These are phyloP conservation scores for Rhizopus microsporus DNA, from an alignment of 371 early-diverging fungal species.

Conservation along the genomic window DNA sequence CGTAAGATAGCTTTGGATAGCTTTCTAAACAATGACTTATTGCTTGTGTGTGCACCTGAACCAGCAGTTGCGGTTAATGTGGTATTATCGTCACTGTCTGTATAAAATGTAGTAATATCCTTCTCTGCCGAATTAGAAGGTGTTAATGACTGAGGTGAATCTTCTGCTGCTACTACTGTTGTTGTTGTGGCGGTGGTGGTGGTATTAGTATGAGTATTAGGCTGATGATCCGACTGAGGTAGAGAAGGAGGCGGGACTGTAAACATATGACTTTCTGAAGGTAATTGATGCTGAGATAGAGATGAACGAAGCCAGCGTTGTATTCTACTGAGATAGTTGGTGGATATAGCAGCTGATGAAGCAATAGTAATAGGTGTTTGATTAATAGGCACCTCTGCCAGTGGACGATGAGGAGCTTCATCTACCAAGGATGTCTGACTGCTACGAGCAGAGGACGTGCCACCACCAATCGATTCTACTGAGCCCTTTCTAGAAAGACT, in stretches of 20 bases:
- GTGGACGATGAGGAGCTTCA: slow-evolving; percentile 8
- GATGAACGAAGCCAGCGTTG: slow-evolving; percentile 52
- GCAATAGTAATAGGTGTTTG: slow-evolving; percentile 18
- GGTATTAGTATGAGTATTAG: background rate
- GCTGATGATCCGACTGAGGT: background rate
- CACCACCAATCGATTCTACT: slow-evolving; percentile 35
- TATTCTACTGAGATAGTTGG: slow-evolving; percentile 40
- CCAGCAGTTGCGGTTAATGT: slow-evolving; percentile 1
- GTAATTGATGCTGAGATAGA: slow-evolving; percentile 40
- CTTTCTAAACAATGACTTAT: slow-evolving; percentile 29
- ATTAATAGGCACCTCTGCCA: slow-evolving; percentile 24
- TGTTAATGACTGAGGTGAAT: slow-evolving; percentile 7
- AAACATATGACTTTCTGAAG: slow-evolving; percentile 3
- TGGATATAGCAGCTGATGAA: slow-evolving; percentile 32
- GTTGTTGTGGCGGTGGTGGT: background rate
- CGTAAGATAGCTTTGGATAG: slow-evolving; percentile 27
- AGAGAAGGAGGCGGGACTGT: slow-evolving; percentile 6
- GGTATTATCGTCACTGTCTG: slow-evolving; percentile 2
- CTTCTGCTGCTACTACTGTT: slow-evolving; percentile 16
- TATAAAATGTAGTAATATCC: slow-evolving; percentile 3
- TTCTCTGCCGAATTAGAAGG: slow-evolving; percentile 23
- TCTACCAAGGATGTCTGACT: slow-evolving; percentile 40
- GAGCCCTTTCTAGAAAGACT: slow-evolving; percentile 41
- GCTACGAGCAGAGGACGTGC: slow-evolving; percentile 34
- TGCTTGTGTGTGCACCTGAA: slow-evolving; percentile 9